Evolutionary conservation across 2,329 filamentous ascomycete species (phyloP), one percentile per base, ranked within the genome.

Genomic region (Beauveria pseudobassiana): DNA sequence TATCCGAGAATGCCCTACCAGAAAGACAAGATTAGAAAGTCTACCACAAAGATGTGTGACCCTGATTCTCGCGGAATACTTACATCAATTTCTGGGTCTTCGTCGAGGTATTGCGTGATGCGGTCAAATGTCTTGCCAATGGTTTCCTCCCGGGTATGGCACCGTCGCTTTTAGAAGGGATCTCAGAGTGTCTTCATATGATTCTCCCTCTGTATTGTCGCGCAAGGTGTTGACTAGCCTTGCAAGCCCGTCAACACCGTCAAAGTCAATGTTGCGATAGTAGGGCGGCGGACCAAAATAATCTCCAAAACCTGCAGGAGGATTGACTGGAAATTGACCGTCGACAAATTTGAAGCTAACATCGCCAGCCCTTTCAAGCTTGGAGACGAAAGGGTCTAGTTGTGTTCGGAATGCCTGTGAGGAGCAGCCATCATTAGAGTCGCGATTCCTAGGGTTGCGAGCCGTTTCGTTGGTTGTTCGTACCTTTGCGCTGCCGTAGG

Each of bases 271-370:
- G 70, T 84, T 84, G 34, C 82, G 78, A 69, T 77, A 84, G 65
- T 83, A 79, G 8, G 82, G 82, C 0, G 79, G 78, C 5, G 76
- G 74, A 16, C 82, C 82, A 68, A 85, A 85, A 69, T 82, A 85
- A 52, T 82, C 76, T 61, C 82, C 80, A 62, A 83, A 85, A 0
- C 82, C 82, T 20, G 77, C 69, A 0, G 82, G 82, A 5, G 82
- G 81, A 1, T 73, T 71, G 2, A 79, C 80, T 50, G 76, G 73
- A 66, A 80, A 78, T 18, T 77, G 77, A 3, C 80, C 82, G 54
- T 84, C 73, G 61, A 80, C 77, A 70, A 81, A 84, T 65, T 78
- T 75, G 63, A 84, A 82, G 16, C 65, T 62, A 12, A 54, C 56
- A 6, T 59, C 56, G 26, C 55, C 59, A 8, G 62, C 46, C 16